A percentile compares a stretch with the other conserved stretches of the same genome.
Conservation (phyloP, 2,329 filamentous ascomycete species). For the Cadophora sp. region DNA sequence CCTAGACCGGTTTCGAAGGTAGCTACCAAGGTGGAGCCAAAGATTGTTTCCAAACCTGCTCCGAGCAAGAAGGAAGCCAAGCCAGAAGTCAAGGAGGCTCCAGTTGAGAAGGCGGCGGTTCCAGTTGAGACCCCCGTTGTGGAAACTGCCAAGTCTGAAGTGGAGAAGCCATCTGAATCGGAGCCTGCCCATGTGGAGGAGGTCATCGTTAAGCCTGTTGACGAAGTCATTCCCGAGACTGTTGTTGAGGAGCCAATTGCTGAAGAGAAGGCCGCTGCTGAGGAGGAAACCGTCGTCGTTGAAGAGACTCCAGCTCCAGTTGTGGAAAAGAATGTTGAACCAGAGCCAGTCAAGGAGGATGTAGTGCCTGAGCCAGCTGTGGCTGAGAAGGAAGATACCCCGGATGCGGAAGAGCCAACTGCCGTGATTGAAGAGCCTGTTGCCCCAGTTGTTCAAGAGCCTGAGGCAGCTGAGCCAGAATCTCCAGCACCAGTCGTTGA, state of each 20-base stretch:
- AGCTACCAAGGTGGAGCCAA: slow-evolving; percentile 22
- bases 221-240: slow-evolving; percentile 33
- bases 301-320: slow-evolving; percentile 26
- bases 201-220: slow-evolving; percentile 9
- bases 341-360: slow-evolving; percentile 29
- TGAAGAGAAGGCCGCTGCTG: slow-evolving; percentile 25
- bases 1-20: slow-evolving; percentile 26
- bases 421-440: slow-evolving; percentile 18
- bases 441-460: slow-evolving; percentile 5
- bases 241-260: slow-evolving; percentile 37
- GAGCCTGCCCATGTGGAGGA: slow-evolving; percentile 28
- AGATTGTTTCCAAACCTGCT: slow-evolving; percentile 16
- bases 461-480: slow-evolving; percentile 1
- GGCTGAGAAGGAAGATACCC: slow-evolving; percentile 11
- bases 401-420: slow-evolving; percentile 14
- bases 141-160: slow-evolving; percentile 27
- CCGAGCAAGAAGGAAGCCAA: slow-evolving; percentile 15
- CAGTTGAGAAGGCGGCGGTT: slow-evolving; percentile 18
- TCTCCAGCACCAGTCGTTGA: neutral
- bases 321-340: slow-evolving; percentile 22
- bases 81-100: slow-evolving; percentile 6
- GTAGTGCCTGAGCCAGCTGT: slow-evolving; percentile 12
- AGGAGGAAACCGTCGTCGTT: slow-evolving; percentile 36
- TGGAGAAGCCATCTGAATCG: slow-evolving; percentile 24
- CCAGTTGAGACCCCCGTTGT: slow-evolving; percentile 18